Percentiles rank a stretch among this genome's conserved stretches.
Evolutionary conservation across 139 green algal genomes (phyloP).

Genomic region (Pleodorina starrii): DNA sequence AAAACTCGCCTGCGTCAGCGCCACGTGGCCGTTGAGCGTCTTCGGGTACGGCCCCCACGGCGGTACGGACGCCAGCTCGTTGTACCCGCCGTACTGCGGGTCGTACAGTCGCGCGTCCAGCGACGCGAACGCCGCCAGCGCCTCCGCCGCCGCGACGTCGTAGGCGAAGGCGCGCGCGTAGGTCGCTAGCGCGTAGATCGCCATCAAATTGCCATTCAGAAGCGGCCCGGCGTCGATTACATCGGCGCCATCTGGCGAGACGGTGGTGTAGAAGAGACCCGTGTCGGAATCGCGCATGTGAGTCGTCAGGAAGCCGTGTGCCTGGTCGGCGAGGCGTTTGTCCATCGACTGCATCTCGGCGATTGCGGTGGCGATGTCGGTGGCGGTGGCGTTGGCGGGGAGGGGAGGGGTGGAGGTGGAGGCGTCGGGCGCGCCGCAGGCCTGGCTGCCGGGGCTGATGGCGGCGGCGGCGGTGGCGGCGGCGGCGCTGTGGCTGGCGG

Average conservation of each 20-base stretch:
- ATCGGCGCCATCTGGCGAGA: neutral
- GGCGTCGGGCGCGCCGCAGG: neutral
- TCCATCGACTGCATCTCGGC: neutral
- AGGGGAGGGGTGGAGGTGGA: neutral
- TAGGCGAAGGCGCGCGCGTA: slow-evolving; percentile 30
- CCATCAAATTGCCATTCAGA: slow-evolving; percentile 6
- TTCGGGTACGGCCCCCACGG: neutral
- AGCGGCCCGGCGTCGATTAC: slow-evolving; percentile 17
- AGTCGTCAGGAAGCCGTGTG: neutral
- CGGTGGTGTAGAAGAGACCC: neutral
- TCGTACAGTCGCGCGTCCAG: slow-evolving; percentile 10
- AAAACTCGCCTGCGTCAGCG: too few species aligned
- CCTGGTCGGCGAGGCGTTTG: slow-evolving; percentile 10
- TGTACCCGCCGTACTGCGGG: slow-evolving; percentile 23
- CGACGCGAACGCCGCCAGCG: neutral
- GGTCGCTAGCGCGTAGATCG: neutral
- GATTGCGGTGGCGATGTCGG: neutral
- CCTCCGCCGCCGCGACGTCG: neutral
- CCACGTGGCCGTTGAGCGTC: neutral
- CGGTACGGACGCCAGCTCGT: slow-evolving; percentile 12
- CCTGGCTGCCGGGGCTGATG: neutral
- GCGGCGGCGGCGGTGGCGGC: too few species aligned
- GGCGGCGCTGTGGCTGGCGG: neutral
- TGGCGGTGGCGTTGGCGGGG: neutral
- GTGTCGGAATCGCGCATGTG: slow-evolving; percentile 8